phyloP scores from a whole-genome alignment of 1,284 basidiomycete species.

The Microbotryomycetes sp. region DNA sequence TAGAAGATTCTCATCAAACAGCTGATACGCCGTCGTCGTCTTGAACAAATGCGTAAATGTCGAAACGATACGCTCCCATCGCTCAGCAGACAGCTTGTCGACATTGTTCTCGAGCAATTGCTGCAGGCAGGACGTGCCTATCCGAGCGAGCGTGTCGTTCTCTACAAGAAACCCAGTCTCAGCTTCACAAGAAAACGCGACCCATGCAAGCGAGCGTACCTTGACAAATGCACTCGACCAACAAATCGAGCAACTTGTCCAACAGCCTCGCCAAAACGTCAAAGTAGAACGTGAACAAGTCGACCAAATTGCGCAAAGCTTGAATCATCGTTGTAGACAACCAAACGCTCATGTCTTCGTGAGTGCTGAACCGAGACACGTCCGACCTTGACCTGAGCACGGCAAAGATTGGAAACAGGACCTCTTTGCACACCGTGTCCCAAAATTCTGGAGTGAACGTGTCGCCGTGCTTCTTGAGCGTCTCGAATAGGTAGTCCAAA shows the following conservation, averaged over 20 bases:
- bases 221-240: conserved; percentile 98
- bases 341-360: conserved; percentile 99
- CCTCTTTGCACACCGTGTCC: conserved; percentile 94
- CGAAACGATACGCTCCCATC: conserved; percentile 87
- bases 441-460: conserved; percentile 90
- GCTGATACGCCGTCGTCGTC: conserved; percentile 93
- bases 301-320: conserved; percentile 88
- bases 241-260: conserved; percentile 82
- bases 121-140: conserved; percentile 96
- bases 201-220: too few species aligned
- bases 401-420: conserved; percentile 97
- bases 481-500: conserved; percentile 88
- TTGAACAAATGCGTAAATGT: conserved; percentile 94
- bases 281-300: conserved; percentile 94
- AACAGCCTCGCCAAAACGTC: conserved; percentile 82
- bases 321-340: conserved; percentile 99
- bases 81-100: conserved; percentile 68
- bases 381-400: conserved; percentile 77
- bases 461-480: conserved; percentile 81
- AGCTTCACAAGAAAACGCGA: too few species aligned
- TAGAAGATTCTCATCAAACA: conserved; percentile 84
- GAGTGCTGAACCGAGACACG: conserved; percentile 83
- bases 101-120: conserved; percentile 93
- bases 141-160: conserved; percentile 94
- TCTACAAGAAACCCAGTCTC: conserved; percentile 55